Conservation (phyloP, 164 flowering plant species). For the Vitis riparia region DNA sequence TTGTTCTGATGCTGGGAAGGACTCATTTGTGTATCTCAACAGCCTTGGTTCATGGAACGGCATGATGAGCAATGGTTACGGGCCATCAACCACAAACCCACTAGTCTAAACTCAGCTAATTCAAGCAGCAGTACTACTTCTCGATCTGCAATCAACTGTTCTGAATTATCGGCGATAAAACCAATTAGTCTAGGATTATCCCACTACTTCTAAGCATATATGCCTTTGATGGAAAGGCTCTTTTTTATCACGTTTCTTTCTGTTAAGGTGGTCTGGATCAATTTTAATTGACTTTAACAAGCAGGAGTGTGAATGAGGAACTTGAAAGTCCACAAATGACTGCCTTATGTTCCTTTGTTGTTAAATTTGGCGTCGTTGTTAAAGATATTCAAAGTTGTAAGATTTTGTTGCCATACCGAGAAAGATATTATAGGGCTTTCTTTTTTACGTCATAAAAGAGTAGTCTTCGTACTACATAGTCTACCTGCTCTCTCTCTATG, state of each 20-base stretch:
- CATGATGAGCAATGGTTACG: constrained; percentile 40
- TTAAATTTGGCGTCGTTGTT: not conserved
- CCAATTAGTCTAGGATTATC: constrained; percentile 9
- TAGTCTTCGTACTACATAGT: too few relatives aligned
- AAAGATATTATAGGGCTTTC: too few relatives aligned
- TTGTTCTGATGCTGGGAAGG: constrained; percentile 42
- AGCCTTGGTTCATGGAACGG: constrained; percentile 53
- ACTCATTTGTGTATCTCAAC: constrained; percentile 36
- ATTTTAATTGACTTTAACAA: not conserved
- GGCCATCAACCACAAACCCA: constrained; percentile 51
- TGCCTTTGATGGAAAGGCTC: not conserved
- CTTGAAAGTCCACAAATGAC: constrained; percentile 13
- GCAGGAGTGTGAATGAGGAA: constrained; percentile 16
- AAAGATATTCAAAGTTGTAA: too few relatives aligned
- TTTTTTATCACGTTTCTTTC: not conserved
- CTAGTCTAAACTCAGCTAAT: constrained; percentile 21
- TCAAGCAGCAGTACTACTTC: not conserved
- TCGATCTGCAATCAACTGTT: not conserved
- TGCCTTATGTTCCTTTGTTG: constrained; percentile 8
- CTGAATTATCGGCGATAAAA: not conserved
- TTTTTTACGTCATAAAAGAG: too few relatives aligned
- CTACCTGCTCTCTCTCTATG: too few relatives aligned
- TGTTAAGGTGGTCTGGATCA: constrained; percentile 2
- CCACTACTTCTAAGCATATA: not conserved
- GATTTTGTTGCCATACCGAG: too few relatives aligned